These are phyloP conservation scores for Russula virescens DNA, from an alignment of 768 basidiomycete species.

Conservation along the genomic window DNA sequence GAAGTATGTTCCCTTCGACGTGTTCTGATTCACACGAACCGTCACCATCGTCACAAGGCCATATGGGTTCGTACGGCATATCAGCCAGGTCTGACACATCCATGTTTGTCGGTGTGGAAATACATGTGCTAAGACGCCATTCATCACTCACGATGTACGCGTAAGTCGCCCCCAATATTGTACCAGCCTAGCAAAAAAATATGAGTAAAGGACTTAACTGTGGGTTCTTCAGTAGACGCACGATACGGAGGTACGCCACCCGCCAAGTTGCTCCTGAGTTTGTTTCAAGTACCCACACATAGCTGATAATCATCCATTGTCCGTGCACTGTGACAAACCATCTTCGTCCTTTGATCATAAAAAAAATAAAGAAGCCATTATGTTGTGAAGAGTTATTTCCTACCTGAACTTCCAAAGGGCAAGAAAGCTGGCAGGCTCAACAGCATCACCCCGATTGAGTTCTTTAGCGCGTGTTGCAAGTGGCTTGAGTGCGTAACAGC, in stretches of 20 bases:
- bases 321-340: constrained; percentile 39
- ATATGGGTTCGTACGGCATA: constrained; percentile 39
- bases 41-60: constrained; percentile 38
- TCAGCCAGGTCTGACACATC: constrained; percentile 33
- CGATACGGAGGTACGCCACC: constrained; percentile 41
- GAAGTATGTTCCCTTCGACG: neutral
- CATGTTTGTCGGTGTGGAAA: neutral
- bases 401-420: constrained; percentile 34
- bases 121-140: neutral
- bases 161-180: constrained; percentile 31
- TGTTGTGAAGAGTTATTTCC: neutral
- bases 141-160: constrained; percentile 32
- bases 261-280: constrained; percentile 50
- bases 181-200: constrained; percentile 27
- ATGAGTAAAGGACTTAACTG: neutral
- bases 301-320: constrained; percentile 48
- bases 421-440: constrained; percentile 42
- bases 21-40: constrained; percentile 25
- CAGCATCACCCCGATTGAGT: constrained; percentile 39
- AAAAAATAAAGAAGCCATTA: neutral
- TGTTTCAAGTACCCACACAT: constrained; percentile 47
- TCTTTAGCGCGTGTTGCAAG: constrained; percentile 42
- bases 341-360: constrained; percentile 28
- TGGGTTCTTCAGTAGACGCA: constrained; percentile 23
- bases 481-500: constrained; percentile 37